A percentile compares a stretch with the other conserved stretches of the same genome.
phyloP scores from a whole-genome alignment of 23 red algal species.

The Gracilaria domingensis region DNA sequence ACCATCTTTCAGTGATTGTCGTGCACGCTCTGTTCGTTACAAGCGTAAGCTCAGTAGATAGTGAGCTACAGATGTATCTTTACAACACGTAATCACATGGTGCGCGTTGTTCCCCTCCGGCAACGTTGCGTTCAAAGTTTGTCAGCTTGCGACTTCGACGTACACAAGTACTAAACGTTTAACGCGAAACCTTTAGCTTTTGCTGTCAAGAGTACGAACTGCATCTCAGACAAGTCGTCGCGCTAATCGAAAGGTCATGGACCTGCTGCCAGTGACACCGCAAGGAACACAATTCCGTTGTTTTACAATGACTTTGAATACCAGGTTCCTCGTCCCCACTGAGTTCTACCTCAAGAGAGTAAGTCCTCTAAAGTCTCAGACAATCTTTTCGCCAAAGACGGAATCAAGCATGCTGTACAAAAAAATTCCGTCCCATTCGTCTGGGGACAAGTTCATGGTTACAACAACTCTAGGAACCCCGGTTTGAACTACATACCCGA shows the following conservation, averaged over 20 bases:
- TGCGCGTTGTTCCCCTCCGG: too few relatives aligned
- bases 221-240: not conserved
- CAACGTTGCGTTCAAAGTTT: too few relatives aligned
- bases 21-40: too few relatives aligned
- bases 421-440: not conserved
- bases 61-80: too few relatives aligned
- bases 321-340: not conserved
- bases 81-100: too few relatives aligned
- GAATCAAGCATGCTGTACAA: constrained; percentile 31
- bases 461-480: not conserved
- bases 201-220: not conserved
- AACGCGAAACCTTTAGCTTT: too few relatives aligned
- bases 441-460: not conserved
- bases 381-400: constrained; percentile 12
- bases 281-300: constrained; percentile 14
- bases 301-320: constrained; percentile 1
- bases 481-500: constrained; percentile 10
- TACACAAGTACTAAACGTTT: too few relatives aligned
- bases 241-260: not conserved
- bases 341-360: not conserved
- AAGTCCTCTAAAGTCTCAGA: not conserved
- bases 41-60: too few relatives aligned
- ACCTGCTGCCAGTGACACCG: not conserved
- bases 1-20: too few relatives aligned
- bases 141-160: too few relatives aligned